Conservation (phyloP, 2,329 filamentous ascomycete genomes). For the Diaporthe sp. region DNA sequence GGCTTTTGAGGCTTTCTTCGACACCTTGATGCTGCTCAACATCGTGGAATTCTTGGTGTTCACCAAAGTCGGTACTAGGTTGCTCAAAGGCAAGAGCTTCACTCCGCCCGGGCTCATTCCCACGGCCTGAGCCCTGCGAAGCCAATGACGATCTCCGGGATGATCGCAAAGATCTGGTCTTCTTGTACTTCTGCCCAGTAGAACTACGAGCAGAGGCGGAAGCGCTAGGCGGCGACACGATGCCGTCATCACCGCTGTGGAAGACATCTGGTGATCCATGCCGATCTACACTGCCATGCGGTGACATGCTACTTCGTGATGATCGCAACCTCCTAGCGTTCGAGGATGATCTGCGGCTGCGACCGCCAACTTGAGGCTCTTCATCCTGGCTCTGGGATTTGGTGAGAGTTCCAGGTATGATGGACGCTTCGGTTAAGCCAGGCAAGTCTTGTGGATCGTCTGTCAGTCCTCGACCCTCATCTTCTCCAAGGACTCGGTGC, state of each 20-base stretch:
- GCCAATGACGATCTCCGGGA: constrained; percentile 27
- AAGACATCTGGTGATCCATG: constrained; percentile 9
- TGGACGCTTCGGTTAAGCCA: neutral
- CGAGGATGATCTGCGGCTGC: neutral
- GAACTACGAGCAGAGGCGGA: constrained; percentile 15
- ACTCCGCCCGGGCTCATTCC: neutral
- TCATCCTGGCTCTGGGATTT: constrained; percentile 3
- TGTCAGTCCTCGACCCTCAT: neutral
- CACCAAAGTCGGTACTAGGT: neutral
- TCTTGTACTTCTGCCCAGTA: constrained; percentile 36
- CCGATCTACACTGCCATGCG: neutral
- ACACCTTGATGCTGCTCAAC: neutral
- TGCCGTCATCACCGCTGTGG: constrained; percentile 1
- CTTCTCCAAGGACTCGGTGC: neutral
- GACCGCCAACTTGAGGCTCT: neutral
- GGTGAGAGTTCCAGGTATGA: neutral
- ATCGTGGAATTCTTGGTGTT: neutral
- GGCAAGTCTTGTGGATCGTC: neutral
- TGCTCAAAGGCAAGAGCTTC: constrained; percentile 8
- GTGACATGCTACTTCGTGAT: constrained; percentile 9
- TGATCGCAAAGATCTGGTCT: constrained; percentile 21
- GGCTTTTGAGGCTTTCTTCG: neutral
- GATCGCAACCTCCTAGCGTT: constrained; percentile 10
- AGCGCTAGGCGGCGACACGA: neutral
- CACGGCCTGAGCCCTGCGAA: constrained; percentile 6